phyloP scores from a whole-genome alignment of 371 early-diverging fungal genomes.

The Mucor circinelloides region DNA sequence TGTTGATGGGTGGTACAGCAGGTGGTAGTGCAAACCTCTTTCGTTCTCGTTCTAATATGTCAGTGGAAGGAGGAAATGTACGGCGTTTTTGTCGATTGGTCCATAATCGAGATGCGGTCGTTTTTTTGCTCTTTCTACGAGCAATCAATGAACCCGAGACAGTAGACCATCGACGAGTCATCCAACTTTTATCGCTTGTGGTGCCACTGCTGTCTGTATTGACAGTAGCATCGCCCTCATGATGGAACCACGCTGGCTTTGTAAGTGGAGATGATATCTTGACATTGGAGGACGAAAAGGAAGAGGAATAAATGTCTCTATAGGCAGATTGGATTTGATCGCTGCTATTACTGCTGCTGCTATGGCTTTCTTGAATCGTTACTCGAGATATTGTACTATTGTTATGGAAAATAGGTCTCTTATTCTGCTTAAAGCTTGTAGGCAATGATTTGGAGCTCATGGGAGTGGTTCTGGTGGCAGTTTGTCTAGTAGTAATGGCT shows the following conservation, averaged over 20 bases:
- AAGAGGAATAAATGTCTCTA: conserved; percentile 3
- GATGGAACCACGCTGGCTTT: not conserved
- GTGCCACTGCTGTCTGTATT: not conserved
- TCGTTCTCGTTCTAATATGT: conserved; percentile 7
- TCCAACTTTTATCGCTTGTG: conserved; percentile 10
- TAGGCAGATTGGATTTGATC: not conserved
- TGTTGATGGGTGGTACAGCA: not conserved
- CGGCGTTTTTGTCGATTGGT: conserved; percentile 17
- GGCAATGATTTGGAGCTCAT: conserved; percentile 10
- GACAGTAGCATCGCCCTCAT: not conserved
- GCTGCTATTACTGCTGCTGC: not conserved
- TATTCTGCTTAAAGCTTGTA: conserved; percentile 5
- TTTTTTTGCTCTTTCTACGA: conserved; percentile 2
- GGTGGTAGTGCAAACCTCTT: not conserved
- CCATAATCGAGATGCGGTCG: conserved; percentile 6
- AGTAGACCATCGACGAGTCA: conserved; percentile 23
- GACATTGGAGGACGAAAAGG: conserved; percentile 3
- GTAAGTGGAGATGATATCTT: conserved; percentile 10
- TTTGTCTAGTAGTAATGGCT: not conserved
- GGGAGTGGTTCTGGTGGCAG: not conserved
- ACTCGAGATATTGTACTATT: not conserved
- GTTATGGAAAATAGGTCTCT: not conserved
- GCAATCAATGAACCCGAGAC: conserved; percentile 9
- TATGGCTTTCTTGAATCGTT: not conserved
- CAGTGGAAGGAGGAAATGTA: conserved; percentile 20